Evolutionary conservation across 2,329 filamentous ascomycete species (phyloP).

Genomic region (Rutstroemia sp.): DNA sequence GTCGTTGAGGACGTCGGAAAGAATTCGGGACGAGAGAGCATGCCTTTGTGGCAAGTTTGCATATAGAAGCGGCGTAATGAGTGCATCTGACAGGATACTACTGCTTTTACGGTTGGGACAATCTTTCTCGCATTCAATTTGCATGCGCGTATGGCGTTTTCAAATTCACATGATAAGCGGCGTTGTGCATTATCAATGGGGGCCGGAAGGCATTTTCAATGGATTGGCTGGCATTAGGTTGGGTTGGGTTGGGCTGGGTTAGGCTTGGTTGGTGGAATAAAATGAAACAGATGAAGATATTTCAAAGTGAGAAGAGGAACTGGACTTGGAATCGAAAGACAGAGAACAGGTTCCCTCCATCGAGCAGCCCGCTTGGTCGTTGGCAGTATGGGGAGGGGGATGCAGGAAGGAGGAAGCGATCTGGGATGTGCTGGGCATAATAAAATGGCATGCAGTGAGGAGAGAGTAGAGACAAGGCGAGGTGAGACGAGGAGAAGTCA

Average conservation of each 20-base stretch:
- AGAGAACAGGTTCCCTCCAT: no score
- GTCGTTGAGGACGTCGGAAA: no score
- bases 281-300: no score
- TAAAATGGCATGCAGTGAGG: no score
- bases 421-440: no score
- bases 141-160: neutral
- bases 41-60: neutral
- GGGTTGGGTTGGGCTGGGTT: neutral
- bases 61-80: neutral
- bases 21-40: neutral
- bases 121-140: neutral
- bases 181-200: neutral
- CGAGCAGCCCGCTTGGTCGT: no score
- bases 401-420: no score
- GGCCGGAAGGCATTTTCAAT: no score
- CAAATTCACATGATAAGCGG: neutral
- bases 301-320: no score
- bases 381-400: no score
- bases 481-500: neutral
- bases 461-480: neutral
- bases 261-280: neutral
- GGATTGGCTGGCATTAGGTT: neutral
- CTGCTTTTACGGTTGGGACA: neutral
- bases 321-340: no score
- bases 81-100: slow-evolving; percentile 1